Base-by-base conservation (phyloP, 2,329 filamentous ascomycete genomes). In the Laburnicola sp. region DNA sequence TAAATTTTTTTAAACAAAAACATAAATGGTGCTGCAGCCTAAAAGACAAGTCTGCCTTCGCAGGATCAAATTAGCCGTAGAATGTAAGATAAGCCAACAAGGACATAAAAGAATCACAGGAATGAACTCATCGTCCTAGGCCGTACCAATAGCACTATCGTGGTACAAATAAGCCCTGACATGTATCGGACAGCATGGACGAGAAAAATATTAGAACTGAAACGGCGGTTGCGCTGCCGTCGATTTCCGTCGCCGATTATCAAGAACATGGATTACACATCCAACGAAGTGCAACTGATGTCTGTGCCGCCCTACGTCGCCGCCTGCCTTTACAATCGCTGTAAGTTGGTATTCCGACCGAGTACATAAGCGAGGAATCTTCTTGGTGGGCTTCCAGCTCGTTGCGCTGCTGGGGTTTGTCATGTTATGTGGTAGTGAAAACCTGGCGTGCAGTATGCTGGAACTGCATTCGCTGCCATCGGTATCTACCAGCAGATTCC, bases 261-360 rank as follows among this genome's bases (percentile, higher is more conserved):
- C 42, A 75, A 79, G 51, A 87, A 85, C 4, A 79, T 72, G 60
- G 80, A 82, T n/a, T 88, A 86, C 68, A 78, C 72, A 50, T 75
- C 78, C 11, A 71, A 68, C 42, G 59, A 68, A 11, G 66, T 65
- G 0, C 66, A 71, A 37, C 59, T 70, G 11, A 68, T 71, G 68
- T 68, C 65, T 7, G 82, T 76, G 1, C 86, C 86, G 0, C 85
- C 85, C 1, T 88, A 87, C 65, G 80, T 86, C 6, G 68, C 62
- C 41, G 71, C 71, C 8, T 73, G 70, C 40, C 52, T 70, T 51
- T 70, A 70, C 67, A 4, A 70, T 72, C 9, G 54, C 45, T 2
- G 68, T 59, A 4, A 65, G 63, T 34, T 70, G 61, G 54, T 63
- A 64, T 30, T 66, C 67, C 1, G 69, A 71, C 28, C 47, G 55